Percentiles rank a stretch among this genome's conserved stretches.
Conservation (phyloP, 116 monocot genomes). For the Trichopus zeylanicus region DNA sequence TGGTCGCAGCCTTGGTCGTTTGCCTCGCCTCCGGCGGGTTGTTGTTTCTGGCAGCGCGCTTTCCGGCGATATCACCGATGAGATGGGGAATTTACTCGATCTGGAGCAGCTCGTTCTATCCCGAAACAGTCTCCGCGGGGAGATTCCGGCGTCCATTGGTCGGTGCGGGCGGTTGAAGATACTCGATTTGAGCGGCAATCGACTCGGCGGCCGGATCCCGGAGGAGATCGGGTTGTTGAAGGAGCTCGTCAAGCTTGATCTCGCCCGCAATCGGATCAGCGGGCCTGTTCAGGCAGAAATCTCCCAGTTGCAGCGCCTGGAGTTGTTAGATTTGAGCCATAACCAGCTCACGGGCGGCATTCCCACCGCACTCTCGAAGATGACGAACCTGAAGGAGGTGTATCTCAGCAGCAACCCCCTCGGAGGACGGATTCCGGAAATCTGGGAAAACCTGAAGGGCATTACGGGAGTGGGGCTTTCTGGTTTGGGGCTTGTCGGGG, state of each 20-base stretch:
- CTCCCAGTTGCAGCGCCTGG: conserved; percentile 17
- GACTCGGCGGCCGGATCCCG: conserved; percentile 32
- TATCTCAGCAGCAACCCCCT: conserved; percentile 54
- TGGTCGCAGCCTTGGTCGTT: conserved; percentile 13
- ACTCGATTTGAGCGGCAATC: conserved; percentile 56
- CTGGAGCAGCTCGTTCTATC: conserved; percentile 48
- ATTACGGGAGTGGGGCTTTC: conserved; percentile 43
- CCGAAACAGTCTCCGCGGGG: conserved; percentile 33
- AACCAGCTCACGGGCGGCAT: conserved; percentile 64
- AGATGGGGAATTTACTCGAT: conserved; percentile 18
- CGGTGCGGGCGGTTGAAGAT: conserved; percentile 17
- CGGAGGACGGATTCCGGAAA: conserved; percentile 46
- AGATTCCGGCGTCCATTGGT: conserved; percentile 25
- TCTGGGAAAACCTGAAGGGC: conserved; percentile 47
- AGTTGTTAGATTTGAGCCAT: conserved; percentile 50
- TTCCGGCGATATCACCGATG: conserved; percentile 33
- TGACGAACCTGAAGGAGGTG: conserved; percentile 40
- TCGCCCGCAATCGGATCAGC: conserved; percentile 34
- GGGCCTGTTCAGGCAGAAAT: conserved; percentile 37
- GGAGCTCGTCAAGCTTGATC: conserved; percentile 47
- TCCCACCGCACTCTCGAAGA: conserved; percentile 28
- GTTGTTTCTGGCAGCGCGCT: conserved; percentile 31
- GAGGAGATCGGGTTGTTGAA: conserved; percentile 31
- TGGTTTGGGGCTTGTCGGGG: conserved; percentile 28
- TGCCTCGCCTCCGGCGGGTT: conserved; percentile 35